Evolutionary conservation across 1,139 yeast genomes (phyloP), one percentile per base, ranked within the genome.

Genomic region (Blastobotrys aristatus): DNA sequence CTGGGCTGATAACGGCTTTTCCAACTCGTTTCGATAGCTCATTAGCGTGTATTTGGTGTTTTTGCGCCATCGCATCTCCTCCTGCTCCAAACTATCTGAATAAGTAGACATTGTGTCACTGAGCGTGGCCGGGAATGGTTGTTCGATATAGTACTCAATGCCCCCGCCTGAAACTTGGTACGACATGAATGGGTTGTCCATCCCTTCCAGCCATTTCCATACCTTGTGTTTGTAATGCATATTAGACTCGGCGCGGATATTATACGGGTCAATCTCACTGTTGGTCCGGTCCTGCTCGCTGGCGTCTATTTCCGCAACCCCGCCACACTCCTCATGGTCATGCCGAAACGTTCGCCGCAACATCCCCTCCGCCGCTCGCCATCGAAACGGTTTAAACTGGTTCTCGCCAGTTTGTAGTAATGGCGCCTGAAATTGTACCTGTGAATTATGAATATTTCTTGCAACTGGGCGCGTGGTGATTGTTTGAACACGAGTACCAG

Each of bases 161-260:
- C 17, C 40, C 8, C 27, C n/a, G 18, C n/a, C 24, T 7, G 24
- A 8, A 2, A 34, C 14, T 11, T 34, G 16, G 8, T 20, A 18
- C 13, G 3, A 8, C n/a, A n/a, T 34, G 14, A 3, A 3, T 18
- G 26, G 13, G 18, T n/a, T 34, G n/a, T 34, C 38, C 24, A 34
- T 2, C 4, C 24, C 21, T 3, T 34, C 52, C 14, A 58, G 49
- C 63, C 63, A 59, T 16, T 41, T 43, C 4, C 40, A 18, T 6
- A 59, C 61, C 44, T 59, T 59, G 18, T 51, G 53, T 14, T 50
- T 40, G 42, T 41, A 53, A 16, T 50, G 49, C 61, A 59, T 58
- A 36, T 52, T 52, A 14, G 47, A 45, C 30, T 59, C 63, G 27
- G 49, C 47, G 4, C 60, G 44, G 1, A 59, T 58, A 22, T 49